A percentile compares a stretch with the other conserved stretches of the same genome.
Evolutionary conservation across 257 asterid species (phyloP).

Genomic region (Henckelia pumila): DNA sequence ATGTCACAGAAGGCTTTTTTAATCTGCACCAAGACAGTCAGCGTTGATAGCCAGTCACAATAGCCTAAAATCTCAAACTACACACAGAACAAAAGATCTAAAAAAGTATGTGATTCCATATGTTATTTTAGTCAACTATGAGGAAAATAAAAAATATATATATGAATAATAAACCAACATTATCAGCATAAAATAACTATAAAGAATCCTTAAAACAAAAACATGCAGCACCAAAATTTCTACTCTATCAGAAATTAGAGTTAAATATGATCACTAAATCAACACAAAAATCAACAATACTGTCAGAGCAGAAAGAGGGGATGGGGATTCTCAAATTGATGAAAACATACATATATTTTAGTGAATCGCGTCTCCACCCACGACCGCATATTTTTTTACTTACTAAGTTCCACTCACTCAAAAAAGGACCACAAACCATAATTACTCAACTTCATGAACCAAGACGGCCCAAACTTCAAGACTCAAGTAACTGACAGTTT

Average conservation of each 20-base stretch:
- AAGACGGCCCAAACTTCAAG: not conserved
- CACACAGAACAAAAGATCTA: slow-evolving; percentile 12
- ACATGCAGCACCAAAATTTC: slow-evolving; percentile 2
- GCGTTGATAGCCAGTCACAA: slow-evolving; percentile 19
- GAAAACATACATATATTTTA: not conserved
- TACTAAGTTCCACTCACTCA: slow-evolving; percentile 1
- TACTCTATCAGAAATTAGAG: not conserved
- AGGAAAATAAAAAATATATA: slow-evolving; percentile 12
- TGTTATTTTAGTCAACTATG: not conserved
- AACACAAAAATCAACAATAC: not conserved
- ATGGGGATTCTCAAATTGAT: not conserved
- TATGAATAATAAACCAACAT: not conserved
- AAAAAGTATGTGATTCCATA: not conserved
- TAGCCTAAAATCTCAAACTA: slow-evolving; percentile 7
- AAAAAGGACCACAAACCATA: slow-evolving; percentile 12
- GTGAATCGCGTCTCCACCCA: not conserved
- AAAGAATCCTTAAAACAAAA: not conserved
- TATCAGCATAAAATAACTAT: slow-evolving; percentile 14
- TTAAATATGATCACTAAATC: not conserved
- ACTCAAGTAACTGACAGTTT: not conserved
- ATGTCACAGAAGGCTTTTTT: slow-evolving; percentile 59
- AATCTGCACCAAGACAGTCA: slow-evolving; percentile 53
- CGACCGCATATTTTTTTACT: not conserved
- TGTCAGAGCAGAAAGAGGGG: not conserved
- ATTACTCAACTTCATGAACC: not conserved